These are phyloP conservation scores for Rosa rugosa DNA, from an alignment of 306 rosid species.

Conservation along the genomic window DNA sequence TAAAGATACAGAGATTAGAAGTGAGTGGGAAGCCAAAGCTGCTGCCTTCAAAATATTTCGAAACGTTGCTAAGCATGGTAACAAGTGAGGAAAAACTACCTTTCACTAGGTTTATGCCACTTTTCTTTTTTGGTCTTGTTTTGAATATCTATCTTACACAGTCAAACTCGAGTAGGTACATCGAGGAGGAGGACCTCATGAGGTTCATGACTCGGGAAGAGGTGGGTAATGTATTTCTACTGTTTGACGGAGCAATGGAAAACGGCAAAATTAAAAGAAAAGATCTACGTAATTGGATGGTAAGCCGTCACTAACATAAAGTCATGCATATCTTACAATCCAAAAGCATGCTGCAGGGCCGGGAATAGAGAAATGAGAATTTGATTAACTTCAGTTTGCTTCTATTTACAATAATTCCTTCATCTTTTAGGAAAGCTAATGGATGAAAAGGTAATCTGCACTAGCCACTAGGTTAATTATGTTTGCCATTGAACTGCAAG, in stretches of 20 bases:
- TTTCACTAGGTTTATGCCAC: not conserved
- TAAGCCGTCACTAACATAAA: conserved; percentile 29
- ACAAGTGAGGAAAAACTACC: conserved; percentile 50
- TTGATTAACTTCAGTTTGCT: no score
- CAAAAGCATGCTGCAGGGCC: no score
- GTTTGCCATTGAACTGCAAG: no score
- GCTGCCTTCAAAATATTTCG: conserved; percentile 68
- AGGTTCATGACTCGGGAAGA: conserved; percentile 85
- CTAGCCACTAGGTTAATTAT: no score
- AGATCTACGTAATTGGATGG: conserved; percentile 74
- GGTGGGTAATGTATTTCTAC: conserved; percentile 53
- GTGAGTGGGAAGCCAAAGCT: conserved; percentile 83
- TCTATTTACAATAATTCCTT: no score
- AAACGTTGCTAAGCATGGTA: conserved; percentile 59
- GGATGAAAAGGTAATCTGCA: no score
- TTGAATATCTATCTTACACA: not conserved
- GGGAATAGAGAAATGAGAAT: no score
- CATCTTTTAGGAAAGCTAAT: no score
- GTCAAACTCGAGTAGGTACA: conserved; percentile 43
- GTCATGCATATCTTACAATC: no score
- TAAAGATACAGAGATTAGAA: conserved; percentile 60
- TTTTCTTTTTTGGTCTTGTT: not conserved
- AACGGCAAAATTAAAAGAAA: conserved; percentile 50
- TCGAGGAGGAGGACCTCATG: conserved; percentile 64
- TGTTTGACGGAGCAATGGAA: conserved; percentile 45